Base-by-base conservation (phyloP, 768 basidiomycete genomes). In the Termitomyces sp. region DNA sequence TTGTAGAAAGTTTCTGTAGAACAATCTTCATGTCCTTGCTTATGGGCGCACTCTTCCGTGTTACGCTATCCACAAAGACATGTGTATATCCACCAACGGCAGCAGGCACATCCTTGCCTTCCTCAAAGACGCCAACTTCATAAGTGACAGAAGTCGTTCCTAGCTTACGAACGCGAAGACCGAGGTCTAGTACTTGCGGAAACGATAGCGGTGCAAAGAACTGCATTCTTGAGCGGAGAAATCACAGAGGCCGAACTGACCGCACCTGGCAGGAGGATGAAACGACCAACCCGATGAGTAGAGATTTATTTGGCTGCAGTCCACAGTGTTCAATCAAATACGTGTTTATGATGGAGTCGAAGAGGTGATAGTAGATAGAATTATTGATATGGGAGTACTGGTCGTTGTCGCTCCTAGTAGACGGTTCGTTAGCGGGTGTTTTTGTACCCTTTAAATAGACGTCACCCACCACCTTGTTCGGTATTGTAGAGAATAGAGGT, bases 351-450 rank as follows among this genome's bases (percentile, higher is more conserved):
- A 91, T 74, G 5, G 89, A 89, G 70, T 92, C 91, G 69, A 91
- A 89, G 53, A 89, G 76, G 63, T 88, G 87, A 64, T 89, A 88
- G 69, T 91, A 93, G 15, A 90, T 71, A 0, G 86, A 77, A 68
- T 92, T 93, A 70, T 92, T 91, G 63, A 91, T 73, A 57, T 92
- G 90, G 12, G 81, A 77, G 64, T 92, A 92, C 61, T 91, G 89
- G 73, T 92, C 90, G 62, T 91, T 92, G 76, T 92, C 90, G 61
- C 80, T 88, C 90, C 90, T 92, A 16, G 18, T 32, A 13, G 27
- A 13, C 20, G 29, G 43, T 32, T 58, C 35, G 36, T 42, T 18
- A 20, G 3, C 50, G n/a, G 39, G 40, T 7, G 13, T 38, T 31
- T 13, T 32, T 49, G n/a, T n/a, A 42, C 22, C 36, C 49, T 22